A percentile compares a stretch with the other conserved stretches of the same genome.
Conservation (phyloP, 495 filamentous ascomycete species). For the Letharia columbiana region DNA sequence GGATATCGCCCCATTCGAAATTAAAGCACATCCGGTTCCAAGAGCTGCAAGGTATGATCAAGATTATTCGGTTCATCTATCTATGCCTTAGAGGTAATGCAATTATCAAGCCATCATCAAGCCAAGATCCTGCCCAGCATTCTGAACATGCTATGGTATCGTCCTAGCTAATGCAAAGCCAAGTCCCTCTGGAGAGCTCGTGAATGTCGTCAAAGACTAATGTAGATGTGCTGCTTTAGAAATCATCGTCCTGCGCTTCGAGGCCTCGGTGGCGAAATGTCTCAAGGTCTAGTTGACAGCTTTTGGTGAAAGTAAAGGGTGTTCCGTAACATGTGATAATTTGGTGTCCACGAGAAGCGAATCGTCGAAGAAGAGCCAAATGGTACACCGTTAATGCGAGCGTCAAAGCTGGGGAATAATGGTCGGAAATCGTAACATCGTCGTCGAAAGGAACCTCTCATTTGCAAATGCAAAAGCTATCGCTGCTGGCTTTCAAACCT, state of each 20-base stretch:
- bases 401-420: conserved; percentile 10
- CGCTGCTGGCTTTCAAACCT: not conserved
- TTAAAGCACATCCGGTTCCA: not conserved
- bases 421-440: conserved; percentile 17
- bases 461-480: conserved; percentile 18
- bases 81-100: not conserved
- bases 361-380: not conserved
- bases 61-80: not conserved
- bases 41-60: not conserved
- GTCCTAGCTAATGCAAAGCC: conserved; percentile 4
- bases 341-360: conserved; percentile 4
- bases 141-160: conserved; percentile 2
- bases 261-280: not conserved
- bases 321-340: conserved; percentile 4
- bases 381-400: not conserved
- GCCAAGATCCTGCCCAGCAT: conserved; percentile 12
- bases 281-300: conserved; percentile 3
- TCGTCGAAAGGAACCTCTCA: conserved; percentile 1
- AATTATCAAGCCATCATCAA: not conserved
- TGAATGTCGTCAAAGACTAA: not conserved
- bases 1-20: conserved; percentile 55
- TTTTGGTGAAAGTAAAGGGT: not conserved
- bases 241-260: not conserved
- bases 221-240: conserved; percentile 1
- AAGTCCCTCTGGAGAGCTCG: conserved; percentile 5